A percentile compares a stretch with the other conserved stretches of the same genome.
These are phyloP conservation scores for Aureobasidium sp. DNA, from an alignment of 2,329 filamentous ascomycete genomes.

Conservation along the genomic window DNA sequence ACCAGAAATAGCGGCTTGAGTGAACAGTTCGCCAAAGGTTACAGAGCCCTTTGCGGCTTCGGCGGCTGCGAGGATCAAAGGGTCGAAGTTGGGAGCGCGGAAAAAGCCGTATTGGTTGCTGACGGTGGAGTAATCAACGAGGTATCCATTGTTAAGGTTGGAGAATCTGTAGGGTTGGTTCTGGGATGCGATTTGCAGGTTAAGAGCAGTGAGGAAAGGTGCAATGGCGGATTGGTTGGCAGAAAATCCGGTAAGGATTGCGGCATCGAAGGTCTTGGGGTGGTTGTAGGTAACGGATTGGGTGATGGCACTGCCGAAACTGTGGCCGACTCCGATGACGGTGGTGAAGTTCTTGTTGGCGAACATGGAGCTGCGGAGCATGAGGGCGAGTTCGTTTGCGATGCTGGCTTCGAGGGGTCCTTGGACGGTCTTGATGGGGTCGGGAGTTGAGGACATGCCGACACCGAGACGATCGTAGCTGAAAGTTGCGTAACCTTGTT, in stretches of 20 bases:
- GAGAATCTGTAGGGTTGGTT: slow-evolving; percentile 23
- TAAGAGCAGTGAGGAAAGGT: slow-evolving; percentile 19
- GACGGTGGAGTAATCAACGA: slow-evolving; percentile 18
- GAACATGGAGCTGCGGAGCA: slow-evolving; percentile 24
- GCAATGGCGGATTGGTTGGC: slow-evolving; percentile 18
- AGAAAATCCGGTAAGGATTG: slow-evolving; percentile 31
- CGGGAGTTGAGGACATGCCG: slow-evolving; percentile 29
- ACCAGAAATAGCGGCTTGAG: slow-evolving; percentile 13
- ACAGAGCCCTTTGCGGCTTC: slow-evolving; percentile 23
- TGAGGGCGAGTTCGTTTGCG: slow-evolving; percentile 24
- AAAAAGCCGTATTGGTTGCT: slow-evolving; percentile 26
- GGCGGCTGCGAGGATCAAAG: slow-evolving; percentile 18
- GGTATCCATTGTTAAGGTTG: slow-evolving; percentile 20
- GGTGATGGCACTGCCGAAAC: slow-evolving; percentile 25
- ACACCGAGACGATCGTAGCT: slow-evolving; percentile 35
- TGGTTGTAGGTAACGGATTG: slow-evolving; percentile 46
- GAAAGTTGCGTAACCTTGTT: slow-evolving; percentile 31
- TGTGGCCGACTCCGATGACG: slow-evolving; percentile 33
- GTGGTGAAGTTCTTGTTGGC: slow-evolving; percentile 22
- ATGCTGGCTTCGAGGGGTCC: slow-evolving; percentile 29
- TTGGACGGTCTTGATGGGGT: slow-evolving; percentile 31
- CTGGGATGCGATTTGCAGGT: slow-evolving; percentile 22
- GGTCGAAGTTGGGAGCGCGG: slow-evolving; percentile 22
- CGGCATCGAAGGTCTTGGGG: slow-evolving; percentile 40
- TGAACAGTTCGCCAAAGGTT: slow-evolving; percentile 26